Evolutionary conservation across 1,284 basidiomycete genomes (phyloP).

Genomic region (Somion occarium): DNA sequence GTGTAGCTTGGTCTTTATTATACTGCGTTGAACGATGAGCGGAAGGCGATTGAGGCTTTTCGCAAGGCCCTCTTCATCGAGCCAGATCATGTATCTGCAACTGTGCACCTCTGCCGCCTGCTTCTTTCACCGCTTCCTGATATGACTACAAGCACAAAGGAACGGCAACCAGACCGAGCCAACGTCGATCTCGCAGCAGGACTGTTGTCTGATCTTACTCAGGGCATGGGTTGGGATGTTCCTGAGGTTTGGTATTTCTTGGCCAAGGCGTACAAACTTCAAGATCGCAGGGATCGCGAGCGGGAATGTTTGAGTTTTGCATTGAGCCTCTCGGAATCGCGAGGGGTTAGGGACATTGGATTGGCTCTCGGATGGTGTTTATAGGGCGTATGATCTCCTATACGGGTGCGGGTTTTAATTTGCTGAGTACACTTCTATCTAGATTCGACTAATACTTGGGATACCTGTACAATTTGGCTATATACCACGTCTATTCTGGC

Average conservation of each 20-base stretch:
- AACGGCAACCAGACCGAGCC: slow-evolving; percentile 31
- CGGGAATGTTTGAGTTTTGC: slow-evolving; percentile 75
- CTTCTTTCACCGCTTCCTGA: slow-evolving; percentile 47
- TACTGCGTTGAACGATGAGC: slow-evolving; percentile 48
- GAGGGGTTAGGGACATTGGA: slow-evolving; percentile 61
- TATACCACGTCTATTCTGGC: too few relatives aligned
- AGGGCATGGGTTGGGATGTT: slow-evolving; percentile 78
- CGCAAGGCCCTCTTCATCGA: slow-evolving; percentile 81
- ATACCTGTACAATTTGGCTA: too few relatives aligned
- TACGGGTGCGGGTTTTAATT: background rate
- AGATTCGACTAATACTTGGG: too few relatives aligned
- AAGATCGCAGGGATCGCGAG: slow-evolving; percentile 66
- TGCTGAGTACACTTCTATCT: too few relatives aligned
- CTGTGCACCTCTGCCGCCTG: slow-evolving; percentile 71
- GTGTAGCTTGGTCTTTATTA: slow-evolving; percentile 75
- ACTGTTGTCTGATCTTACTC: slow-evolving; percentile 56
- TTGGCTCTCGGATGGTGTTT: slow-evolving; percentile 69
- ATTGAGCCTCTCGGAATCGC: slow-evolving; percentile 64
- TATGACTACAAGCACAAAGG: slow-evolving; percentile 20
- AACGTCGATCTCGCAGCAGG: slow-evolving; percentile 73
- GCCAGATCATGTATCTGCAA: slow-evolving; percentile 72
- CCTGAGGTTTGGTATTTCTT: slow-evolving; percentile 92
- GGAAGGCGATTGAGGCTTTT: slow-evolving; percentile 68
- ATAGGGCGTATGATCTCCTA: too few relatives aligned
- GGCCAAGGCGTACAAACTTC: slow-evolving; percentile 72